Evolutionary conservation across 2,329 filamentous ascomycete species (phyloP).

Genomic region (Trichophyton mentagrophytes): DNA sequence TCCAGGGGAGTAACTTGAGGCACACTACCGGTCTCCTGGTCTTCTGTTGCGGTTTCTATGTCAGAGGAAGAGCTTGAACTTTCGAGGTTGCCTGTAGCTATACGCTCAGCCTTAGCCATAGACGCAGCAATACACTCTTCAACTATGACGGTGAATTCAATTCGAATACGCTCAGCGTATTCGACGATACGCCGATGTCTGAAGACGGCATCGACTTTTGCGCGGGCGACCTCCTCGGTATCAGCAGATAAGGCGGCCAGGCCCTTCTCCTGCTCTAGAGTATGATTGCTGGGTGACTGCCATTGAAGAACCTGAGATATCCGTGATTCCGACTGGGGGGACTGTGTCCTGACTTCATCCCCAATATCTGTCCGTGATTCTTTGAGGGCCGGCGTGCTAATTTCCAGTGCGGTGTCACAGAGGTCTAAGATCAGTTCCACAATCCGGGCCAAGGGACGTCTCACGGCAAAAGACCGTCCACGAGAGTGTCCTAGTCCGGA

Average conservation of each 20-base stretch:
- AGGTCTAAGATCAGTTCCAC: conserved; percentile 90
- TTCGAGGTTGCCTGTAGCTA: conserved; percentile 71
- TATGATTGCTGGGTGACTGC: conserved; percentile 87
- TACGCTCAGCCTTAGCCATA: conserved; percentile 74
- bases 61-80: conserved; percentile 45
- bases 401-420: conserved; percentile 89
- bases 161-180: conserved; percentile 86
- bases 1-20: conserved; percentile 41
- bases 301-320: conserved; percentile 92
- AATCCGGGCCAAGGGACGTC: conserved; percentile 79
- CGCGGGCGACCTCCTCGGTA: conserved; percentile 68
- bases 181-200: conserved; percentile 87
- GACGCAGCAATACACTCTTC: conserved; percentile 93
- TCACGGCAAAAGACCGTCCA: conserved; percentile 78
- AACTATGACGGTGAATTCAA: conserved; percentile 84
- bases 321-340: conserved; percentile 86
- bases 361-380: conserved; percentile 53
- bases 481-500: conserved; percentile 65
- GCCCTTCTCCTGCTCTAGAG: conserved; percentile 84
- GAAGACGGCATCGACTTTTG: conserved; percentile 86
- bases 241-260: conserved; percentile 78
- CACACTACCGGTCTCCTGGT: neutral
- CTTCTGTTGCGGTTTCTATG: neutral
- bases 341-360: conserved; percentile 80
- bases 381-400: conserved; percentile 87